phyloP scores from a whole-genome alignment of 2,329 filamentous ascomycete species.

The Claviceps spartinae region DNA sequence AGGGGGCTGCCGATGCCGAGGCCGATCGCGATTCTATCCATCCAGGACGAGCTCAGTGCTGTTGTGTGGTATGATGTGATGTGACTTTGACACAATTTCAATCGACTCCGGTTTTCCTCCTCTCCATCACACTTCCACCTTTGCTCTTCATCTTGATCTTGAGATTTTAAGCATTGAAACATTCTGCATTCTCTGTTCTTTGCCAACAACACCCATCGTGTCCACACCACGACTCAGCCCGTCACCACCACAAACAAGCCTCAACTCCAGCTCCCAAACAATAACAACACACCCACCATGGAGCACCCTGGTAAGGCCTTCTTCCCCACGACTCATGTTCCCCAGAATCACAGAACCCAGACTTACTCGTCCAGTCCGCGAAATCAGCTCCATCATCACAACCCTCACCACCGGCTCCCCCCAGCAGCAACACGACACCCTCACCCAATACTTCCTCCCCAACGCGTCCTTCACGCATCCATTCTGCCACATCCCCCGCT shows the following conservation, averaged over 20 bases:
- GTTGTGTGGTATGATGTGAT: too few species aligned
- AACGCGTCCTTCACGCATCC: slow-evolving; percentile 66
- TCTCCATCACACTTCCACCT: too few species aligned
- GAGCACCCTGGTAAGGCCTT: not conserved
- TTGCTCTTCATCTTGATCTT: not conserved
- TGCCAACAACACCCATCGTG: not conserved
- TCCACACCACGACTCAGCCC: too few species aligned
- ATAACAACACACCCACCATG: not conserved
- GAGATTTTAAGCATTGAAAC: not conserved
- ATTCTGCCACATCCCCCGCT: slow-evolving; percentile 55
- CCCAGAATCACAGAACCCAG: too few species aligned
- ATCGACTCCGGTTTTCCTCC: too few species aligned
- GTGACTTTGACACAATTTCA: too few species aligned
- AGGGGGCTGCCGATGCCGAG: not conserved
- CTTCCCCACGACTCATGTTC: too few species aligned
- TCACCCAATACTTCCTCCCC: slow-evolving; percentile 61
- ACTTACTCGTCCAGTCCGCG: slow-evolving; percentile 19
- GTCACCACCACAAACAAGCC: not conserved
- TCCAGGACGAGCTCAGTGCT: too few species aligned
- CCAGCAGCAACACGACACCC: slow-evolving; percentile 46
- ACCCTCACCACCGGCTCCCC: slow-evolving; percentile 54
- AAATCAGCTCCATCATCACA: slow-evolving; percentile 55
- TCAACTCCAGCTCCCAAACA: too few species aligned
- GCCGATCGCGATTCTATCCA: not conserved
- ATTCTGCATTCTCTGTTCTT: too few species aligned